Conservation (phyloP, 164 flowering plant species). For the Sextonia rubra region DNA sequence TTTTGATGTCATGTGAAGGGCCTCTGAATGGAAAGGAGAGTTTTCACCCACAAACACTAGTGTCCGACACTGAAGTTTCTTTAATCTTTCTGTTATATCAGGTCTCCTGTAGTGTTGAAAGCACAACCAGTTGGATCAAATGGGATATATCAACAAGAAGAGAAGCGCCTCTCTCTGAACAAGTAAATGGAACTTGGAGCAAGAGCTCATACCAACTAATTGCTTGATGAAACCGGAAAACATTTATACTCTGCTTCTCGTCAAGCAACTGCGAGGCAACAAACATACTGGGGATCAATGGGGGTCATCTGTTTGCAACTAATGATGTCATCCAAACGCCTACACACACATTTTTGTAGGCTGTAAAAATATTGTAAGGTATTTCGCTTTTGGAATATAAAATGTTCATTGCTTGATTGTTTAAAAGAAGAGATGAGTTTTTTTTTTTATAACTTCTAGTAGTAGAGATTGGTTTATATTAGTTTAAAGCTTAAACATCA, state of each 20-base stretch:
- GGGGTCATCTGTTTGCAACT: neutral
- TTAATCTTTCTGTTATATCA: constrained; percentile 75
- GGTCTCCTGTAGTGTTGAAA: constrained; percentile 10
- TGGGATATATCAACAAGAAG: neutral
- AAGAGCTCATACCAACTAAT: constrained; percentile 50
- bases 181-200: neutral
- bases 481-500: neutral
- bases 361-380: too few relatives aligned
- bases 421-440: too few relatives aligned
- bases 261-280: constrained; percentile 56
- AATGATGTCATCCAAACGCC: neutral
- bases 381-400: too few relatives aligned
- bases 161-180: neutral
- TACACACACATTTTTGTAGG: too few relatives aligned
- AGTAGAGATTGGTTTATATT: too few relatives aligned
- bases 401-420: too few relatives aligned
- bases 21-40: constrained; percentile 80
- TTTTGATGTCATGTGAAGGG: constrained; percentile 72
- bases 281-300: neutral
- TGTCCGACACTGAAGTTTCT: constrained; percentile 72
- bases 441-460: too few relatives aligned
- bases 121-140: neutral
- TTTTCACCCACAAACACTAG: constrained; percentile 87
- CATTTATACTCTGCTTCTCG: constrained; percentile 72
- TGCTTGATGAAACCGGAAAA: constrained; percentile 74